A percentile compares a stretch with the other conserved stretches of the same genome.
Evolutionary conservation across 75 land plant genomes (phyloP).

Genomic region (Cunninghamia lanceolata): DNA sequence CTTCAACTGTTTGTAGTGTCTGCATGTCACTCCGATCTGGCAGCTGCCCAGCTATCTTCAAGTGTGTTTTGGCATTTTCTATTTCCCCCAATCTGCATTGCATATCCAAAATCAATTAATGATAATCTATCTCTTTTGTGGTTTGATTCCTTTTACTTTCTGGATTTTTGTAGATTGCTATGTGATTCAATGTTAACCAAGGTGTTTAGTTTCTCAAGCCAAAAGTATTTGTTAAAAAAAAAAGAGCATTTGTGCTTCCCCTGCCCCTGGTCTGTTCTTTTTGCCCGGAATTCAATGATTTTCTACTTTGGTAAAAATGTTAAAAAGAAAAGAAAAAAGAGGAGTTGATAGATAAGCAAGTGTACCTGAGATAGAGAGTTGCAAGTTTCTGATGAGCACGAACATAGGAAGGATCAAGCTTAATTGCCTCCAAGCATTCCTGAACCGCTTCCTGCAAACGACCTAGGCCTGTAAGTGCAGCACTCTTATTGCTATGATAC

Average conservation of each 20-base stretch:
- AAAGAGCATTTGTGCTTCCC: neutral
- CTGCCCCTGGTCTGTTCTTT: neutral
- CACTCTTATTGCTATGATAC: conserved; percentile 79
- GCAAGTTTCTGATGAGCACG: conserved; percentile 79
- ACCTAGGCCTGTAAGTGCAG: conserved; percentile 72
- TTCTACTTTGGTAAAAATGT: neutral
- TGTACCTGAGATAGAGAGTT: conserved; percentile 58
- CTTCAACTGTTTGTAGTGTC: conserved; percentile 62
- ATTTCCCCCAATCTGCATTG: conserved; percentile 74
- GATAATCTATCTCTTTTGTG: neutral
- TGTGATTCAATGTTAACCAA: neutral
- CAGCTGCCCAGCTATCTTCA: conserved; percentile 39
- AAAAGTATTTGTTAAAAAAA: conserved; percentile 1
- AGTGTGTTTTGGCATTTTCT: conserved; percentile 66
- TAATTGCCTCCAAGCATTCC: conserved; percentile 83
- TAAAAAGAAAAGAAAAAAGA: neutral
- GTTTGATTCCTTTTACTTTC: neutral
- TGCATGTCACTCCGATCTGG: conserved; percentile 56
- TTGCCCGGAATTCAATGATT: neutral
- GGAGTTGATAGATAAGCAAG: neutral
- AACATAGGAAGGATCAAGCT: conserved; percentile 57
- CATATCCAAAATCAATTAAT: neutral
- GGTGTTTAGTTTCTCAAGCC: neutral
- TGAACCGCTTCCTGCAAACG: conserved; percentile 70
- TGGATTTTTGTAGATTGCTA: neutral